Percentiles rank a stretch among this genome's conserved stretches.
phyloP scores from a whole-genome alignment of 768 basidiomycete species.

The Russula sp. region DNA sequence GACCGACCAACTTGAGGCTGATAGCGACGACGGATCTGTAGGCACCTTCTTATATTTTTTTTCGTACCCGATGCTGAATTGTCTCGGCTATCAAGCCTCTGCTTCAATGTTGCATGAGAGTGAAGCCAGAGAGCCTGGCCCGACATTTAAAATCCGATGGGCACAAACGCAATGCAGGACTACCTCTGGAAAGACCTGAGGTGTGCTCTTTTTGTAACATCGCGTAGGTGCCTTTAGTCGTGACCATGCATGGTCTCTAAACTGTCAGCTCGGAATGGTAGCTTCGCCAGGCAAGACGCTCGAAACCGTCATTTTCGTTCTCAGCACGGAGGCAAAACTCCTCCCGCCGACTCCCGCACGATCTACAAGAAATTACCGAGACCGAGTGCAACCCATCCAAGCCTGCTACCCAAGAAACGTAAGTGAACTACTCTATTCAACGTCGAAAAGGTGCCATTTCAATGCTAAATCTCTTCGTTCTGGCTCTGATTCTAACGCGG shows the following conservation, averaged over 20 bases:
- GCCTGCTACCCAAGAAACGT: slow-evolving; percentile 7
- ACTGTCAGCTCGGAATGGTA: neutral
- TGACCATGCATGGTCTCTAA: too few relatives aligned
- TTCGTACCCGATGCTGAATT: neutral
- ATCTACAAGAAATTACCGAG: neutral
- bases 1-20: neutral
- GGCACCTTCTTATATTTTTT: neutral
- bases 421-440: slow-evolving; percentile 1
- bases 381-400: slow-evolving; percentile 13
- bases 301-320: slow-evolving; percentile 18
- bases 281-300: slow-evolving; percentile 17
- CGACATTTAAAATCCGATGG: slow-evolving; percentile 15
- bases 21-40: slow-evolving; percentile 2
- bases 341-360: neutral
- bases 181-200: slow-evolving; percentile 13
- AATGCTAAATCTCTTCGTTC: neutral
- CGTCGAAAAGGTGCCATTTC: slow-evolving; percentile 7
- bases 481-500: neutral
- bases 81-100: neutral
- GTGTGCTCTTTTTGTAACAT: slow-evolving; percentile 14
- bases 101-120: slow-evolving; percentile 15
- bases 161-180: slow-evolving; percentile 16
- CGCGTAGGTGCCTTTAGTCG: slow-evolving; percentile 6
- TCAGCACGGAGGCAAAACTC: neutral
- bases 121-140: slow-evolving; percentile 16